Base-by-base conservation (phyloP, 2,329 filamentous ascomycete genomes). In the Fusarium vanettenii region DNA sequence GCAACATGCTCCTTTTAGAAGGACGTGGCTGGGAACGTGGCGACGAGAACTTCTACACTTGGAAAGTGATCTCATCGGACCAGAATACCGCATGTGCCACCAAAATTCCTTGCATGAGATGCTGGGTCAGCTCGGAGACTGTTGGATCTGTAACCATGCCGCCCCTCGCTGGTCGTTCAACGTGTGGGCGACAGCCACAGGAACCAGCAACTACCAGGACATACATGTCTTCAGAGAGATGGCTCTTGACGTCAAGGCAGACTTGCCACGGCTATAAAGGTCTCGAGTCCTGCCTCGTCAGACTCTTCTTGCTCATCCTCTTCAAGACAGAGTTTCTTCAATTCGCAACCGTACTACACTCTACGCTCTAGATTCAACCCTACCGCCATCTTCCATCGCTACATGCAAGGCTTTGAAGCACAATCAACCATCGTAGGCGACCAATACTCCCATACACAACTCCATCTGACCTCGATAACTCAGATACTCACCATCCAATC, bases 1-100 rank as follows among this genome's bases (percentile, higher is more conserved):
- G 77, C 75, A 76, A 22, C 60, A 33, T 29, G 56, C 77, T 70
- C 57, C 27, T 74, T 78, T 73, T 25, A 76, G 77, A 41, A 50
- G 55, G 55, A 50, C 27, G 14, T 37, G 14, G 39, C 64, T 60
- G 63, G 66, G 64, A 22, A 52, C 56, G 61, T 52, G 67, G 60
- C 57, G 43, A 69, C 33, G 45, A 45, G 37, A 25, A 39, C 48
- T 50, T 50, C 57, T 68, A 52, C 45, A 50, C 45, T 50, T 20
- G 27, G 50, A 52, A 75, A 59, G 55, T 55, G 52, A 71, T 52
- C 62, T 20, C 31, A 66, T 76, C 57, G 55, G 27, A 56, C 66
- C 52, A 39, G 14, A 20, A n/a, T 50, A 9, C 27, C 57, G 59
- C 48, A 57, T 45, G 52, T 56, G 25, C 27, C 29, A 33, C 56